phyloP scores from a whole-genome alignment of 78 protist species.

The Dictyostelium brefeldianum region DNA sequence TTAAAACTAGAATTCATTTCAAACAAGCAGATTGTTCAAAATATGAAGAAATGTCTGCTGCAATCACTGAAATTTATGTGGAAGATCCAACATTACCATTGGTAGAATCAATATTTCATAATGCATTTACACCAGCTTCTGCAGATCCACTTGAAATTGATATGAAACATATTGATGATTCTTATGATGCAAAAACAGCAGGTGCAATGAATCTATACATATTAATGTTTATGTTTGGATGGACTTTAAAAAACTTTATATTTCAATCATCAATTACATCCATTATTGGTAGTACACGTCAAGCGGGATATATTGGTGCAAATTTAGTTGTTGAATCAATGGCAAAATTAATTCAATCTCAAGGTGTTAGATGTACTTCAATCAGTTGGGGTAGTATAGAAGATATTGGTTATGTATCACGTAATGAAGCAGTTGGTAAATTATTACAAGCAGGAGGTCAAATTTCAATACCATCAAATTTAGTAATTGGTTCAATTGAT shows the following conservation, averaged over 20 bases:
- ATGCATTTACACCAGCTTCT: neutral
- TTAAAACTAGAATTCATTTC: neutral
- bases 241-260: constrained; percentile 49
- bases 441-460: neutral
- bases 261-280: constrained; percentile 58
- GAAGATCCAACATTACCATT: neutral
- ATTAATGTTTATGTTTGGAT: neutral
- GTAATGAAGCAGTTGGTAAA: neutral
- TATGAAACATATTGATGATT: neutral
- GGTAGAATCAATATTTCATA: neutral
- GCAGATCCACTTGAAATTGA: neutral
- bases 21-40: neutral
- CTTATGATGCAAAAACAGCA: constrained; percentile 40
- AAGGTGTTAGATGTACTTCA: constrained; percentile 17
- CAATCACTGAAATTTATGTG: neutral
- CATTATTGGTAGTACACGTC: neutral
- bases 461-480: neutral
- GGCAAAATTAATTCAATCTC: neutral
- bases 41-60: neutral
- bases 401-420: constrained; percentile 15
- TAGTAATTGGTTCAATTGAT: neutral
- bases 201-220: constrained; percentile 75
- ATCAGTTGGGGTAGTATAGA: constrained; percentile 78
- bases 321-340: constrained; percentile 79
- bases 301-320: constrained; percentile 73